A percentile compares a stretch with the other conserved stretches of the same genome.
These are phyloP conservation scores for Hortaea werneckii DNA, from an alignment of 2,329 filamentous ascomycete genomes.

Conservation along the genomic window DNA sequence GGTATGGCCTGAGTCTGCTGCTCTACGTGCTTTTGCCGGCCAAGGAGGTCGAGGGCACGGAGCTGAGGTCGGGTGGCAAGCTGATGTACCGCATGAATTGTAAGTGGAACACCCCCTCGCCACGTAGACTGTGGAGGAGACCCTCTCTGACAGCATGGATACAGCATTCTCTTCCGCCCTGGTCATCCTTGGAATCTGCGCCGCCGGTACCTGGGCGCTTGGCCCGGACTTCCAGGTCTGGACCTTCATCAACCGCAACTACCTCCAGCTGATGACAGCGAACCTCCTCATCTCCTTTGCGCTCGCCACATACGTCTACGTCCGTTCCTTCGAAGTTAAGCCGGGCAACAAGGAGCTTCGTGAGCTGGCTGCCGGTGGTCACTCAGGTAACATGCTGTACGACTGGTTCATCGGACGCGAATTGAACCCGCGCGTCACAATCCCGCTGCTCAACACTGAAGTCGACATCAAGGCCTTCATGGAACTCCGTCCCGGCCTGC, in stretches of 20 bases:
- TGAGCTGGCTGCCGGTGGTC: slow-evolving; percentile 71
- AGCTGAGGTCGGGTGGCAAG: slow-evolving; percentile 59
- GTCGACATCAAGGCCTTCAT: slow-evolving; percentile 85
- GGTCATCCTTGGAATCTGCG: slow-evolving; percentile 59
- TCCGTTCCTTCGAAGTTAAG: slow-evolving; percentile 72
- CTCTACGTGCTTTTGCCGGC: slow-evolving; percentile 71
- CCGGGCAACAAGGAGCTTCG: slow-evolving; percentile 61
- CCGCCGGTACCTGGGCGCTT: slow-evolving; percentile 63
- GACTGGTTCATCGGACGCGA: slow-evolving; percentile 97
- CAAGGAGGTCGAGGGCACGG: slow-evolving; percentile 57
- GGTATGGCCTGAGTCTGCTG: slow-evolving; percentile 66
- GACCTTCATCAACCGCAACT: slow-evolving; percentile 89
- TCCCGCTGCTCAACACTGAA: slow-evolving; percentile 65
- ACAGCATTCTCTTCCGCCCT: slow-evolving; percentile 67
- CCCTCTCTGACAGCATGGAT: slow-evolving; percentile 4
- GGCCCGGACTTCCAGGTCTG: slow-evolving; percentile 79
- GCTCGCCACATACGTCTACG: slow-evolving; percentile 69
- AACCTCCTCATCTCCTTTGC: slow-evolving; percentile 67
- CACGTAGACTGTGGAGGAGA: background rate
- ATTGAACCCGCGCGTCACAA: slow-evolving; percentile 73
- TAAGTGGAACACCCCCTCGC: slow-evolving; percentile 27
- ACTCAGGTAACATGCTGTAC: slow-evolving; percentile 76
- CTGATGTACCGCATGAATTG: slow-evolving; percentile 69
- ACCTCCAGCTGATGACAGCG: slow-evolving; percentile 71
- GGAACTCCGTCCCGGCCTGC: slow-evolving; percentile 83